Conservation (phyloP, 2,329 filamentous ascomycete genomes). For the Chrysosporium keratinophilum region DNA sequence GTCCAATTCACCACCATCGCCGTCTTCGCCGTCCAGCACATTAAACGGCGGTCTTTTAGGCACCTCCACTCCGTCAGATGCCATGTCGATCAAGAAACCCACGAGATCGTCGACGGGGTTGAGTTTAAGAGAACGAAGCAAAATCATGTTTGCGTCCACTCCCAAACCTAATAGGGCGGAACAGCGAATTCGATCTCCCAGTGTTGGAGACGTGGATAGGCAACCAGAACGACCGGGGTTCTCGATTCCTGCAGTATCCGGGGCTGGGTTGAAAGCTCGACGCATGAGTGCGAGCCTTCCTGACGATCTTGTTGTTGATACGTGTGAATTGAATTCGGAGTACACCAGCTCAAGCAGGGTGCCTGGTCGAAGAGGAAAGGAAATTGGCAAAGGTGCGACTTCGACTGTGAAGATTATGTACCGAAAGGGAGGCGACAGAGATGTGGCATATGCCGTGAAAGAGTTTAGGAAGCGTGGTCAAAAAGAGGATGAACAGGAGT, state of each 20-base stretch:
- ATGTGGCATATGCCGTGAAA: conserved; percentile 72
- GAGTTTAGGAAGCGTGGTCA: conserved; percentile 67
- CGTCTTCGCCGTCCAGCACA: conserved; percentile 28
- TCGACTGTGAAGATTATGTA: conserved; percentile 74
- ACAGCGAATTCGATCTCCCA: conserved; percentile 22
- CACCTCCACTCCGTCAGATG: conserved; percentile 12
- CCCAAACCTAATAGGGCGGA: conserved; percentile 17
- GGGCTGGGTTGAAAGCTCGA: conserved; percentile 67
- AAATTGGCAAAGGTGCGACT: conserved; percentile 70
- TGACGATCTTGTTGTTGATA: conserved; percentile 63
- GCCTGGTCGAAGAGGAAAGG: conserved; percentile 60
- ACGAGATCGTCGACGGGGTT: conserved; percentile 20
- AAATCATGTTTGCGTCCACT: conserved; percentile 21
- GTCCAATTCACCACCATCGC: conserved; percentile 29
- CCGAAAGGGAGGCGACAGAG: conserved; percentile 50
- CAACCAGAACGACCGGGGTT: conserved; percentile 21
- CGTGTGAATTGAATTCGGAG: conserved; percentile 57
- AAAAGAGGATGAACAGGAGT: conserved; percentile 61
- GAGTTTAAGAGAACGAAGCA: conserved; percentile 19
- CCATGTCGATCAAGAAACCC: conserved; percentile 13
- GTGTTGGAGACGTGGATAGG: conserved; percentile 19
- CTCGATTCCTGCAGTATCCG: conserved; percentile 53
- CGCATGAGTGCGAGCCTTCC: conserved; percentile 63
- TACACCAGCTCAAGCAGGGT: conserved; percentile 62
- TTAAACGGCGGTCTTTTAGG: conserved; percentile 19